Base-by-base conservation (phyloP, 208 protist genomes). In the Acanthamoeba comandoni region DNA sequence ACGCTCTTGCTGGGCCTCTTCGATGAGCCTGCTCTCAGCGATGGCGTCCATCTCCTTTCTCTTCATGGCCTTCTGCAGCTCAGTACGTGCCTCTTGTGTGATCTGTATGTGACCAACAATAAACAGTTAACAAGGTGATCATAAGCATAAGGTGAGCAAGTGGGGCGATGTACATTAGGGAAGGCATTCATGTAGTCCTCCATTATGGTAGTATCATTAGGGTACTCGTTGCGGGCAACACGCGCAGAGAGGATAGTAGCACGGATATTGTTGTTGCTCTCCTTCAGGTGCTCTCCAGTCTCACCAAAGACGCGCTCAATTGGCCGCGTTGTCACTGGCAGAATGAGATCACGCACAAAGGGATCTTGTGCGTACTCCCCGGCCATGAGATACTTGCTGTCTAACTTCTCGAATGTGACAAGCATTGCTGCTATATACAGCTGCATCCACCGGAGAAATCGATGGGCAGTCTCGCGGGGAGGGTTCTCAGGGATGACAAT, bases 361-460 rank as follows among this genome's bases (percentile, higher is more conserved):
- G 67, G 67, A 77, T 77, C 67, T 77, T 77, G 67, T 77, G 67
- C 67, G n/a, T 48, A 77, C 62, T 69, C 62, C 62, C 62, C 62
- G 19, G 67, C 67, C 67, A 77, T 77, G 67, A 77, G 67, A 48
- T 52, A 77, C 24, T 48, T 77, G 43, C 67, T 77, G 62, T 69
- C 62, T 69, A 69, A 29, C 62, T 69, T 69, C 62, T 69, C 62
- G 62, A 69, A 69, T 69, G 62, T 69, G 62, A 69, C 62, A 19
- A 69, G 62, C 62, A 69, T 69, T n/a, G n/a, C n/a, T n/a, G n/a
- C n/a, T 29, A 22, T 77, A 15, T 77, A 52, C 35, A 31, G 67
- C 67, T 77, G 67, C 67, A 77, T 77, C 13, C 67, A 77, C 67
- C 43, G 67, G 9, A 48, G 67, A 22, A 77, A 77, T n/a, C 67